Evolutionary conservation across 1,284 basidiomycete species (phyloP).

Genomic region (Thecaphora frezii): DNA sequence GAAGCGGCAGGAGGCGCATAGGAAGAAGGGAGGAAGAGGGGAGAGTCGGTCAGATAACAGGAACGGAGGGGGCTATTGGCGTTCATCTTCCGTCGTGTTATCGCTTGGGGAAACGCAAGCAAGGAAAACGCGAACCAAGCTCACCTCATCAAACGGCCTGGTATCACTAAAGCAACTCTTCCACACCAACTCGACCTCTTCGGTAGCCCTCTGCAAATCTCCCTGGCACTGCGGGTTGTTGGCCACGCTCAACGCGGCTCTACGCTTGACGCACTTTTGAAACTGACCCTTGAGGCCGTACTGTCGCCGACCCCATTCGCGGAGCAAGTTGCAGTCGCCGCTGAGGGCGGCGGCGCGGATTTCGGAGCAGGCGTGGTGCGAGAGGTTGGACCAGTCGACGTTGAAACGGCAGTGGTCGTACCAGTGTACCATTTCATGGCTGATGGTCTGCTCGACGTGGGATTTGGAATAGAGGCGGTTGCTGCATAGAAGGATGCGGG

Average conservation of each 20-base stretch:
- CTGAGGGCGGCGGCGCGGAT: constrained; percentile 91
- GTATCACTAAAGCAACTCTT: constrained; percentile 94
- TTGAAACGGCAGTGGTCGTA: constrained; percentile 93
- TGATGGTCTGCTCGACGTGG: constrained; percentile 88
- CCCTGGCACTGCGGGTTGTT: constrained; percentile 77
- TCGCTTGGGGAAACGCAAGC: constrained; percentile 1
- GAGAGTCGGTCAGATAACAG: no score
- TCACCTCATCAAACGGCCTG: constrained; percentile 91
- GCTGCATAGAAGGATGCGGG: constrained; percentile 49
- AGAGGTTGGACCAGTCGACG: constrained; percentile 83
- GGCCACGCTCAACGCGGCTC: constrained; percentile 79
- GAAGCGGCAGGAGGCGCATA: neutral
- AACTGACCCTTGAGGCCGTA: constrained; percentile 87
- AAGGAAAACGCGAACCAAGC: constrained; percentile 3
- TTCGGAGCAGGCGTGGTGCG: constrained; percentile 94
- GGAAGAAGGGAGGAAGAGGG: neutral
- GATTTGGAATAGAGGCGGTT: constrained; percentile 67
- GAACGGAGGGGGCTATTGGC: no score
- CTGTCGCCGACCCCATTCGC: constrained; percentile 74
- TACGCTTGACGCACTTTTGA: constrained; percentile 78
- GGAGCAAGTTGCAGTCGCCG: constrained; percentile 82
- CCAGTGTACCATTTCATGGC: constrained; percentile 94
- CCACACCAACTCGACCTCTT: constrained; percentile 92
- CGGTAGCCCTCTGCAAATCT: constrained; percentile 74
- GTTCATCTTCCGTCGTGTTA: no score